These are phyloP conservation scores for Penicillium nordicum DNA, from an alignment of 2,329 filamentous ascomycete species.

Conservation along the genomic window DNA sequence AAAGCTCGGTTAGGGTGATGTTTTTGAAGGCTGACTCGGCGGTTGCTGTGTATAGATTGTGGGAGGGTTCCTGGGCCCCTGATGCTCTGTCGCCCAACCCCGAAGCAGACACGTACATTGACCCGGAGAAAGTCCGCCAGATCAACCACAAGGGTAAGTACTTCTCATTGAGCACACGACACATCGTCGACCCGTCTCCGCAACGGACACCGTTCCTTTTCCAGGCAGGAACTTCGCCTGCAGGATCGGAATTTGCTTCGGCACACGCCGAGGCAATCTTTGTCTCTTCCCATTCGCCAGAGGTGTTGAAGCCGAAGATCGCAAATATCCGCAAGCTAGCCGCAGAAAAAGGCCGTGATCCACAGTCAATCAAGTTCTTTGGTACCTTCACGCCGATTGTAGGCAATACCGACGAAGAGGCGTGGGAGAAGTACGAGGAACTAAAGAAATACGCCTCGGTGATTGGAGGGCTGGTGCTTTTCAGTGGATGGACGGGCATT, in stretches of 20 bases:
- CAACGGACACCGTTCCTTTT: constrained; percentile 58
- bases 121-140: constrained; percentile 57
- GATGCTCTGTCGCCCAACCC: constrained; percentile 56
- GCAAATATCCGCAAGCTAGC: constrained; percentile 53
- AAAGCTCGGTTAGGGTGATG: not conserved
- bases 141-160: constrained; percentile 62
- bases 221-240: constrained; percentile 58
- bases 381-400: constrained; percentile 51
- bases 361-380: constrained; percentile 56
- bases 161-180: constrained; percentile 45
- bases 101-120: constrained; percentile 54
- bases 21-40: not conserved
- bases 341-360: constrained; percentile 52
- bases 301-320: constrained; percentile 50
- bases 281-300: constrained; percentile 53
- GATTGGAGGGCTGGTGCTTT: constrained; percentile 54
- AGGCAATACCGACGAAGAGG: constrained; percentile 52
- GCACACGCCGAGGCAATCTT: constrained; percentile 61
- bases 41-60: constrained; percentile 38
- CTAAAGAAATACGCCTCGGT: constrained; percentile 52
- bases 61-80: constrained; percentile 56
- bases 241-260: constrained; percentile 56
- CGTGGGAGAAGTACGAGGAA: constrained; percentile 51
- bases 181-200: constrained; percentile 55
- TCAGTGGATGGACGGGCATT: constrained; percentile 59